phyloP scores from a whole-genome alignment of 371 early-diverging fungal genomes.

The Sporodiniella umbellata region DNA sequence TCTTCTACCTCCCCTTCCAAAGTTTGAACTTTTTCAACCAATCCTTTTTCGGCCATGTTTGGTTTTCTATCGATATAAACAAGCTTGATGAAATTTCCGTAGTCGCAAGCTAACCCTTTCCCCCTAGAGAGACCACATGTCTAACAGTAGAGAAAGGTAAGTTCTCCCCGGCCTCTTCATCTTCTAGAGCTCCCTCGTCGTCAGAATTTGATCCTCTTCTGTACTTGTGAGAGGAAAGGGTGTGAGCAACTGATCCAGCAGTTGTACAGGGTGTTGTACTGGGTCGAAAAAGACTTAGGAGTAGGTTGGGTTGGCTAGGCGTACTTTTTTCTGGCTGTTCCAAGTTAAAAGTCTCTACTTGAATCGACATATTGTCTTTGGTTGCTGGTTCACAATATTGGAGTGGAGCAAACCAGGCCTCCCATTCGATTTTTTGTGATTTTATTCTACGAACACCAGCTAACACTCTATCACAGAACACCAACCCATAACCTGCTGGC shows the following conservation, averaged over 20 bases:
- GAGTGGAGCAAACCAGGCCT: conserved; percentile 36
- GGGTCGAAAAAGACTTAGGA: conserved; percentile 11
- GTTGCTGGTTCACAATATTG: conserved; percentile 25
- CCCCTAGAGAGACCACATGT: conserved; percentile 22
- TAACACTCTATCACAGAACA: conserved; percentile 29
- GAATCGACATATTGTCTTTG: conserved; percentile 1
- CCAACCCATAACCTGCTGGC: conserved; percentile 22
- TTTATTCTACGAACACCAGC: conserved; percentile 33
- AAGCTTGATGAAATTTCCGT: conserved; percentile 35
- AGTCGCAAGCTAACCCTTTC: conserved; percentile 32
- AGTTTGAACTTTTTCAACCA: background rate
- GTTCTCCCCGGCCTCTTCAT: conserved; percentile 22
- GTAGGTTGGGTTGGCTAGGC: background rate
- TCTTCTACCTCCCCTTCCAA: conserved; percentile 6
- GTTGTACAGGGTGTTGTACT: background rate
- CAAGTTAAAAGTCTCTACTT: conserved; percentile 17
- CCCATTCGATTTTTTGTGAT: conserved; percentile 20
- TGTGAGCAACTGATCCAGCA: conserved; percentile 8
- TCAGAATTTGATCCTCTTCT: conserved; percentile 6
- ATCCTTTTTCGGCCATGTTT: conserved; percentile 19
- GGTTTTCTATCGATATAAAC: conserved; percentile 20
- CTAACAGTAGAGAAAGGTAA: conserved; percentile 26
- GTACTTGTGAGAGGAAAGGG: conserved; percentile 9
- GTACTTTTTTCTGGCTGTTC: conserved; percentile 3
- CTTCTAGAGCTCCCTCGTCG: conserved; percentile 10